Evolutionary conservation across 129 eudicot species (phyloP), one percentile per base, ranked within the genome.

Genomic region (sunflower (Helianthus annuus)): DNA sequence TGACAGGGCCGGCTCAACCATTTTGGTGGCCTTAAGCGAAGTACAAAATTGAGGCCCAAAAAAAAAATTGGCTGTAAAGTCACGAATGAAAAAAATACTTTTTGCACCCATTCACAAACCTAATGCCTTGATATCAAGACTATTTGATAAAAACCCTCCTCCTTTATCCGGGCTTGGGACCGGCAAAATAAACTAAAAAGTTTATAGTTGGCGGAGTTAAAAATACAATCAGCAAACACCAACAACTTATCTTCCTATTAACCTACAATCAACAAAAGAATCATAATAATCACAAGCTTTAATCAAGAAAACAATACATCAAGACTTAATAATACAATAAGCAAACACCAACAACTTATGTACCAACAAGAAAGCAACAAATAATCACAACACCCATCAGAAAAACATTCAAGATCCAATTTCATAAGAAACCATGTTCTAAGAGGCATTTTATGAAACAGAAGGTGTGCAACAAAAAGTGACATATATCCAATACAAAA

Each of bases 181-280:
- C 22, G 22, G 22, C 0, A 19, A 19, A 19, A 19, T 19, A 19
- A 19, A 19, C 22, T 19, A 19, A 19, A 19, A 19, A 19, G 22
- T 19, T 19, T 19, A 19, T 19, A 19, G 22, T 19, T 19, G 22
- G 22, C 22, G 22, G 22, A 19, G 22, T 19, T 19, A 19, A 19
- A 19, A 19, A 19, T 19, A 19, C 22, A 19, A 19, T 19, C 0
- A 19, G 22, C 22, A 19, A 19, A 92, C 6, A 92, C 98, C 88
- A 92, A 85, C 22, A 19, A 79, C 81, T 72, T 69, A 93, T 87
- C 86, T 87, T 93, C 83, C 97, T 85, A 51, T 78, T 74, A 61
- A 89, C 92, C 98, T 93, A 72, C 22, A 19, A 19, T 19, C 13
- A 71, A 60, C 39, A 38, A 52, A 38, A 9, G 10, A 39, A 0